Conservation (phyloP, 108 stramenopile species). For the Asterionellopsis glacialis region DNA sequence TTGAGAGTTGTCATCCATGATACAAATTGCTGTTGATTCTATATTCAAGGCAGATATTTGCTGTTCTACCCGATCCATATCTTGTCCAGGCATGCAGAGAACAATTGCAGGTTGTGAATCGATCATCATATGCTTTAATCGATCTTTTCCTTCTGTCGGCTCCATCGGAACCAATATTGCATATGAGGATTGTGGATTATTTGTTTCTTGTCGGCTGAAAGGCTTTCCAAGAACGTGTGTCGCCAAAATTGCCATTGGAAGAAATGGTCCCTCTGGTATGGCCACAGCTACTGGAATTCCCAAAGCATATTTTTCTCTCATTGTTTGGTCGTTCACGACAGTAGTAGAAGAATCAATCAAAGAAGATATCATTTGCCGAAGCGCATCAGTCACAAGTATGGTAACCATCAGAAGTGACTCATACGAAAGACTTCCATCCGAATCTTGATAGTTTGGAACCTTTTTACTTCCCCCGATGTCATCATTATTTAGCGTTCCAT, state of each 20-base stretch:
- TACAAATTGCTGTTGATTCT: not conserved
- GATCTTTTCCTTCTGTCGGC: constrained; percentile 60
- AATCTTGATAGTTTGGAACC: too few species aligned
- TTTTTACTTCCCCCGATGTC: too few species aligned
- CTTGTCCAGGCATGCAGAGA: constrained; percentile 33
- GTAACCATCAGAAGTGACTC: not conserved
- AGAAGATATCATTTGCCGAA: not conserved
- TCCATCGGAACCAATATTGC: constrained; percentile 66
- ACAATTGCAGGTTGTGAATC: constrained; percentile 57
- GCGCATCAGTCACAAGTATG: not conserved
- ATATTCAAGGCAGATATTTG: constrained; percentile 4
- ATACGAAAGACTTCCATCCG: not conserved
- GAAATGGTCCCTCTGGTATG: constrained; percentile 79
- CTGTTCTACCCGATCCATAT: constrained; percentile 17
- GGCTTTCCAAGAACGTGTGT: constrained; percentile 35
- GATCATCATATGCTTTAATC: constrained; percentile 48
- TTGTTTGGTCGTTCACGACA: not conserved
- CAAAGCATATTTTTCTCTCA: not conserved
- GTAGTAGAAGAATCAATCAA: not conserved
- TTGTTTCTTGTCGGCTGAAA: not conserved
- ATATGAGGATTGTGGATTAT: constrained; percentile 23
- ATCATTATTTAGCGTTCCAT: too few species aligned
- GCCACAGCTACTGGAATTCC: constrained; percentile 45
- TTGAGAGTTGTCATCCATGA: not conserved
- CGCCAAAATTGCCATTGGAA: constrained; percentile 62